A percentile compares a stretch with the other conserved stretches of the same genome.
Evolutionary conservation across 768 basidiomycete species (phyloP).

Genomic region (Suillus occidentalis): DNA sequence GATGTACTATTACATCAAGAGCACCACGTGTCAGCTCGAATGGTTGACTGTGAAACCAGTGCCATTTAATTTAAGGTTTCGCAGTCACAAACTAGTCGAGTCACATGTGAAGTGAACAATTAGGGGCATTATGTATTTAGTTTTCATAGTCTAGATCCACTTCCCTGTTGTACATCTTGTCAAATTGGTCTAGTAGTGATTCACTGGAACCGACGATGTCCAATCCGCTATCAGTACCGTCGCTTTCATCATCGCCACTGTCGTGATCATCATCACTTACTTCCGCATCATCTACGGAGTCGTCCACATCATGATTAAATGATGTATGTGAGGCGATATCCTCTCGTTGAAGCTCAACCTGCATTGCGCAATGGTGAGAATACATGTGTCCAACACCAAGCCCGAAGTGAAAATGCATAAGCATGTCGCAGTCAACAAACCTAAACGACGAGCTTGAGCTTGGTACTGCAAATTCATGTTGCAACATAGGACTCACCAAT

Average conservation of each 20-base stretch:
- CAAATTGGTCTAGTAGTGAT: not conserved
- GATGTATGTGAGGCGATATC: too few relatives aligned
- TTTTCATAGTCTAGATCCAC: too few relatives aligned
- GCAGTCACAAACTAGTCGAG: too few relatives aligned
- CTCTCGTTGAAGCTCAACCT: not conserved
- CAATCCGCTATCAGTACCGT: not conserved
- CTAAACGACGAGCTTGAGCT: not conserved
- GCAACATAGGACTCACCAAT: not conserved
- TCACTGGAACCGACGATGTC: not conserved
- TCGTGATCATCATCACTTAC: too few relatives aligned
- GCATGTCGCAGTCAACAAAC: conserved; percentile 1
- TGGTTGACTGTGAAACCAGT: not conserved
- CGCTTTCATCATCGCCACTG: not conserved
- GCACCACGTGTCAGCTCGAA: too few relatives aligned
- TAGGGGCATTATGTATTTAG: too few relatives aligned
- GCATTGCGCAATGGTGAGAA: not conserved
- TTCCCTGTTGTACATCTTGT: too few relatives aligned
- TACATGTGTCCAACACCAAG: not conserved
- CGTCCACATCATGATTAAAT: too few relatives aligned
- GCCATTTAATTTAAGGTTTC: not conserved
- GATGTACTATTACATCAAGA: too few relatives aligned
- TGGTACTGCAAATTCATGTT: not conserved
- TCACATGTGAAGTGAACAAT: too few relatives aligned
- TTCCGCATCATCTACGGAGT: too few relatives aligned
- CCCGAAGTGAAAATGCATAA: not conserved